Evolutionary conservation across 768 basidiomycete genomes (phyloP), one percentile per base, ranked within the genome.

Genomic region (Serendipita vermifera): DNA sequence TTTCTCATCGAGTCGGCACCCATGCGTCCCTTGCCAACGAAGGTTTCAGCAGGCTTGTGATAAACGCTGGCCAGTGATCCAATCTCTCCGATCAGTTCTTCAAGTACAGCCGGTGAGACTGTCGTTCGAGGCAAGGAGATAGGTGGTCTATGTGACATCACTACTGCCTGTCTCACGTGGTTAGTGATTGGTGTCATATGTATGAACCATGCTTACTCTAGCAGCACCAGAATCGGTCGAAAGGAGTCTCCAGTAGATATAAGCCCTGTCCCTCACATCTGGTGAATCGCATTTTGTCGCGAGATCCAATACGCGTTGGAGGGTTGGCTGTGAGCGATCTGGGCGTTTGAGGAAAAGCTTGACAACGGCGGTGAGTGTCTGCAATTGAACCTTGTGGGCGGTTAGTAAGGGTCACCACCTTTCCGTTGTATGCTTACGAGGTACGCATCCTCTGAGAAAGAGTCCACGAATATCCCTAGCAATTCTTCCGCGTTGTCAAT

Each of bases 221-320:
- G 96, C 94, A n/a, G 94, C 91, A 2, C 81, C 88, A 1, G 93
- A 89, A 68, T 99, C 94, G 56, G 90, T 92, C 4, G 90, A 94
- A 26, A 99, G 68, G 60, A 99, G 65, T 59, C 96, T 77, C 96
- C 96, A 99, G 65, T 98, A 98, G 36, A 98, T 94, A 65, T 98
- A 99, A 1, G 96, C 96, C 48, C 93, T 77, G 67, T 99, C 96
- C 38, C 96, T 78, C 14, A 99, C 89, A 67, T 98, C 94, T 11
- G 96, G 89, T 3, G 86, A 92, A 64, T 99, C 96, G 62, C 92
- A 96, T 65, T 92, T 97, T 2, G 96, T 99, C 0, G 96, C 96
- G 0, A 90, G 92, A 59, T 87, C 83, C 38, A 98, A 72, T 2
- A 97, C 83, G n/a, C 77, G 75, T 66, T 98, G 94, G 0, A 98